Evolutionary conservation across 768 basidiomycete species (phyloP).

Genomic region (Macrolepiota dolichaula): DNA sequence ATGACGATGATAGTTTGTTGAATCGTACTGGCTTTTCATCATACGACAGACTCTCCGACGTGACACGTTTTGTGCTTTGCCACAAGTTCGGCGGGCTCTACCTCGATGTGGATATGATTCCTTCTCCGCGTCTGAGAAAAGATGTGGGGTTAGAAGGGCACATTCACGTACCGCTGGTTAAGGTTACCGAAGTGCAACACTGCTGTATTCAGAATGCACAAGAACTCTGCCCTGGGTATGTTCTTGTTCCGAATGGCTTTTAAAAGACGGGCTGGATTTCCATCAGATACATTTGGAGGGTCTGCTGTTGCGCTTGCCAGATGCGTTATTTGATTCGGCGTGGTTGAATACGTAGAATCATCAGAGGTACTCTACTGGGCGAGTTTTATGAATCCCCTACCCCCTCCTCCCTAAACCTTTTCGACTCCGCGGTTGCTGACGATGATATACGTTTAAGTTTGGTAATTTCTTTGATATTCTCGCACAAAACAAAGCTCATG

Average conservation of each 20-base stretch:
- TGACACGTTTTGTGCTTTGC: conserved; percentile 94
- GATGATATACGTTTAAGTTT: conserved; percentile 47
- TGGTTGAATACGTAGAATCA: conserved; percentile 92
- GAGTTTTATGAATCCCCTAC: conserved; percentile 18
- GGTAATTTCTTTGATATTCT: conserved; percentile 82
- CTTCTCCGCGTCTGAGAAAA: conserved; percentile 96
- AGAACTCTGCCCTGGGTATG: conserved; percentile 81
- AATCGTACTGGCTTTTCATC: conserved; percentile 86
- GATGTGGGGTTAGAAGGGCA: conserved; percentile 91
- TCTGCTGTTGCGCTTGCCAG: conserved; percentile 76
- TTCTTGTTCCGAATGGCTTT: conserved; percentile 90
- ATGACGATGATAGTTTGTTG: conserved; percentile 51
- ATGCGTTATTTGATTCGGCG: conserved; percentile 91
- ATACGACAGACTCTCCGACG: conserved; percentile 90
- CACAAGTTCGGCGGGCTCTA: conserved; percentile 94
- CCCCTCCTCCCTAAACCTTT: too few relatives aligned
- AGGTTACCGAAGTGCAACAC: conserved; percentile 91
- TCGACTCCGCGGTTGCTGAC: background rate
- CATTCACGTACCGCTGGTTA: conserved; percentile 96
- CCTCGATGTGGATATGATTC: conserved; percentile 90
- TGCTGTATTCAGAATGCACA: conserved; percentile 86
- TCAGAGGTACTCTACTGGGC: conserved; percentile 86
- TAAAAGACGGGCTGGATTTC: conserved; percentile 91
- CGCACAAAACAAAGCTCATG: conserved; percentile 65
- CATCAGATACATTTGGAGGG: conserved; percentile 84